phyloP scores from a whole-genome alignment of 106 monocot species.

The Allium fistulosum region DNA sequence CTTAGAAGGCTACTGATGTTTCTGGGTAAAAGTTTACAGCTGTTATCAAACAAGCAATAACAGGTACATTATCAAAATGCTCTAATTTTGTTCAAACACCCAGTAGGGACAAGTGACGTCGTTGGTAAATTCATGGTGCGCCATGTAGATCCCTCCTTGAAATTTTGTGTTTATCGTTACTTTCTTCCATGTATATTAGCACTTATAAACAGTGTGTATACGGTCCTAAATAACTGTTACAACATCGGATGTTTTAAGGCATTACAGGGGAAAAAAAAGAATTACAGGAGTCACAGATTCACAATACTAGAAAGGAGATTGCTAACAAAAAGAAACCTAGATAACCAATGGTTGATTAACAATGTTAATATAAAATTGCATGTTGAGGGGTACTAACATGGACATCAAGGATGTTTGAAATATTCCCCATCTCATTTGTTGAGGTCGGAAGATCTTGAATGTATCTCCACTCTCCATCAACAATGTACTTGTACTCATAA shows the following conservation, averaged over 20 bases:
- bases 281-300: not conserved
- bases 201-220: too few relatives aligned
- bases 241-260: not conserved
- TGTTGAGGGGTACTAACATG: slow-evolving; percentile 34
- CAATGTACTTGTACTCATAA: slow-evolving; percentile 71
- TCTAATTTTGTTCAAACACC: too few relatives aligned
- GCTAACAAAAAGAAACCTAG: not conserved
- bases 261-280: not conserved
- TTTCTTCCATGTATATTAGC: not conserved
- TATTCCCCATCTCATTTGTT: slow-evolving; percentile 43
- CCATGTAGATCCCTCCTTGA: too few relatives aligned
- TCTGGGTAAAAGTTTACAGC: too few relatives aligned
- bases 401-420: slow-evolving; percentile 71
- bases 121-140: too few relatives aligned
- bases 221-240: not conserved
- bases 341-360: not conserved
- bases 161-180: not conserved
- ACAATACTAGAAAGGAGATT: not conserved
- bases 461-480: slow-evolving; percentile 71
- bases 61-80: too few relatives aligned
- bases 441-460: slow-evolving; percentile 57
- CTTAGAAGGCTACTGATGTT: too few relatives aligned
- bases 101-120: too few relatives aligned
- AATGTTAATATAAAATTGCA: not conserved
- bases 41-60: too few relatives aligned